A percentile compares a stretch with the other conserved stretches of the same genome.
Conservation (phyloP, 2,329 filamentous ascomycete genomes). For the Xylaria sp. region DNA sequence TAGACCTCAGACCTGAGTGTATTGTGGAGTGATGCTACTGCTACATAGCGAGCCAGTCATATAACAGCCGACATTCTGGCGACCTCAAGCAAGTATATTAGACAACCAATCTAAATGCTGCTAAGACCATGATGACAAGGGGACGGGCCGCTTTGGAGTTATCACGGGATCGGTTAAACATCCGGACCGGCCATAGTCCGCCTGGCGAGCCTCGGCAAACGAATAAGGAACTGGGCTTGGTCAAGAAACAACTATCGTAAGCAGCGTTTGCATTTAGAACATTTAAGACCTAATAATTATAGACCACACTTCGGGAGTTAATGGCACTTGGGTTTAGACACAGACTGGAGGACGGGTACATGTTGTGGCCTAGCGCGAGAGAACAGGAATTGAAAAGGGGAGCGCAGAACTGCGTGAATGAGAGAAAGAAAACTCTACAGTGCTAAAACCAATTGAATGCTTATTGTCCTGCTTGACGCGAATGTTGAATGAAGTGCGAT, state of each 20-base stretch:
- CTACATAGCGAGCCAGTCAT: constrained; percentile 36
- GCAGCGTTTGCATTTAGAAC: not conserved
- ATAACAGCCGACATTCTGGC: constrained; percentile 36
- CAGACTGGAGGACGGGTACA: not conserved
- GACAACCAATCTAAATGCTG: not conserved
- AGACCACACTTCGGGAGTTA: not conserved
- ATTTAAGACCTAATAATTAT: not conserved
- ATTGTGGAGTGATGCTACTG: constrained; percentile 38
- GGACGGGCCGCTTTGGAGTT: constrained; percentile 7
- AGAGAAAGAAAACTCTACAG: not conserved
- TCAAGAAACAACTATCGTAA: not conserved
- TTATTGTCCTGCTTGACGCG: not conserved
- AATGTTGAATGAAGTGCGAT: not conserved
- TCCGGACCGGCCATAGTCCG: constrained; percentile 9
- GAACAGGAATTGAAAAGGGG: not conserved
- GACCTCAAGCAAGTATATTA: constrained; percentile 15
- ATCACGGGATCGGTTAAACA: constrained; percentile 23
- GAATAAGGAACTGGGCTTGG: not conserved
- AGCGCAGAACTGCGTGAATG: not conserved
- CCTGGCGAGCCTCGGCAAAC: not conserved
- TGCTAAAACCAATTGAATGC: not conserved
- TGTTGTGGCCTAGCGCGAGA: not conserved
- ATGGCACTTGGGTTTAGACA: not conserved
- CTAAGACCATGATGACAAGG: constrained; percentile 10
- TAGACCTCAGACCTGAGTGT: constrained; percentile 7